Percentiles rank a stretch among this genome's conserved stretches.
phyloP scores from a whole-genome alignment of 2,329 filamentous ascomycete genomes.

The Epichloe glyceriae region DNA sequence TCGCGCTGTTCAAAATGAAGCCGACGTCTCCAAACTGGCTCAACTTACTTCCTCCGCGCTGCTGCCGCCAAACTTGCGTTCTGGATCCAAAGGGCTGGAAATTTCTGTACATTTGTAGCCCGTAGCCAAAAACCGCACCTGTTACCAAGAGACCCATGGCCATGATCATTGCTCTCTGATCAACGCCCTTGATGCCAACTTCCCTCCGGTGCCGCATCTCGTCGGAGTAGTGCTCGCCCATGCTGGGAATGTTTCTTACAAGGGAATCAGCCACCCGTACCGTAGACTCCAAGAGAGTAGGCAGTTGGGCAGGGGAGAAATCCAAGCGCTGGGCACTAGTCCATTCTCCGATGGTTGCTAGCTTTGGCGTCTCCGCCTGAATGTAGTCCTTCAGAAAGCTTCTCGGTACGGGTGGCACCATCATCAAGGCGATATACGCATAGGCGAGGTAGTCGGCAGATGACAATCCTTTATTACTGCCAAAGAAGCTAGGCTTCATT shows the following conservation, averaged over 20 bases:
- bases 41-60: slow-evolving; percentile 19
- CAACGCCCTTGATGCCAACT: slow-evolving; percentile 18
- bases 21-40: slow-evolving; percentile 35
- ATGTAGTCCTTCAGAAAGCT: slow-evolving; percentile 30
- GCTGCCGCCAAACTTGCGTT: slow-evolving; percentile 28
- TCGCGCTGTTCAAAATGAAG: slow-evolving; percentile 26
- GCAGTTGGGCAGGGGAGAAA: slow-evolving; percentile 6
- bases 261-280: slow-evolving; percentile 22
- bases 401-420: slow-evolving; percentile 33
- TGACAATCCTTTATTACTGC: slow-evolving; percentile 12
- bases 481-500: slow-evolving; percentile 21
- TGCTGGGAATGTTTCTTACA: slow-evolving; percentile 21
- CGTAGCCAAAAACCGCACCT: slow-evolving; percentile 26
- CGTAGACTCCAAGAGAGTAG: slow-evolving; percentile 13
- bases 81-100: slow-evolving; percentile 33
- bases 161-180: slow-evolving; percentile 20
- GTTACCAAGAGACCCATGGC: slow-evolving; percentile 22
- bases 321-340: slow-evolving; percentile 9
- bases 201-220: slow-evolving; percentile 26
- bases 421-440: slow-evolving; percentile 67
- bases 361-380: slow-evolving; percentile 15
- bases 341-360: slow-evolving; percentile 20
- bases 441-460: slow-evolving; percentile 64
- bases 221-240: slow-evolving; percentile 22
- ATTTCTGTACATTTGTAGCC: slow-evolving; percentile 25